phyloP scores from a whole-genome alignment of 345 rosid genomes.

The Turnera subulata region DNA sequence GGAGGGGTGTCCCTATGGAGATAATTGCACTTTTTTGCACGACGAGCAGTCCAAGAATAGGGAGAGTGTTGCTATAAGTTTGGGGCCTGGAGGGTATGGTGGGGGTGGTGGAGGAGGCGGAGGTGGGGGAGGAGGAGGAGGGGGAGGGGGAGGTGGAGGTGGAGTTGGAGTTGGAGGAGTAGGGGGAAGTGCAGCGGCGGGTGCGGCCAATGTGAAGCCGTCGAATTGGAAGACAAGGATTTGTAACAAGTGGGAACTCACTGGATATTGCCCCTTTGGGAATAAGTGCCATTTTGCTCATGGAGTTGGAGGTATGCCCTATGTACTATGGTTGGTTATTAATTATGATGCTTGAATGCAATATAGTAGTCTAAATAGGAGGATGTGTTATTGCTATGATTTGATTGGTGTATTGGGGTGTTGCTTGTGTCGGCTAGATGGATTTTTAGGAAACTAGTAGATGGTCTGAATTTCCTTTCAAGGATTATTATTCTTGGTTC shows the following conservation, averaged over 20 bases:
- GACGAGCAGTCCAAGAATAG: conserved; percentile 91
- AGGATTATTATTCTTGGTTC: too few relatives aligned
- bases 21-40: conserved; percentile 79
- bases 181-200: conserved; percentile 29
- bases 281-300: conserved; percentile 96
- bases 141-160: conserved; percentile 9
- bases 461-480: too few relatives aligned
- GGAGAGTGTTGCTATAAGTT: conserved; percentile 91
- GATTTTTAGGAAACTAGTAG: too few relatives aligned
- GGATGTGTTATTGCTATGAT: too few relatives aligned
- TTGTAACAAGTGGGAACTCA: conserved; percentile 95
- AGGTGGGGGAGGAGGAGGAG: background rate
- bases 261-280: conserved; percentile 95
- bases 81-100: conserved; percentile 87
- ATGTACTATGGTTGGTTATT: background rate
- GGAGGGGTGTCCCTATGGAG: conserved; percentile 98
- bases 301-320: conserved; percentile 67
- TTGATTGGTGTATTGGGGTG: too few relatives aligned
- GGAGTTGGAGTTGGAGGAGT: conserved; percentile 27
- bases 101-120: conserved; percentile 38
- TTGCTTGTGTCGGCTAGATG: too few relatives aligned
- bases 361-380: too few relatives aligned
- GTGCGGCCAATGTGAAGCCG: conserved; percentile 55
- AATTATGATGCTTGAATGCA: background rate
- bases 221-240: conserved; percentile 98